Percentiles rank a stretch among this genome's conserved stretches.
phyloP scores from a whole-genome alignment of 73 alveolate genomes.

The Tetrahymena borealis region DNA sequence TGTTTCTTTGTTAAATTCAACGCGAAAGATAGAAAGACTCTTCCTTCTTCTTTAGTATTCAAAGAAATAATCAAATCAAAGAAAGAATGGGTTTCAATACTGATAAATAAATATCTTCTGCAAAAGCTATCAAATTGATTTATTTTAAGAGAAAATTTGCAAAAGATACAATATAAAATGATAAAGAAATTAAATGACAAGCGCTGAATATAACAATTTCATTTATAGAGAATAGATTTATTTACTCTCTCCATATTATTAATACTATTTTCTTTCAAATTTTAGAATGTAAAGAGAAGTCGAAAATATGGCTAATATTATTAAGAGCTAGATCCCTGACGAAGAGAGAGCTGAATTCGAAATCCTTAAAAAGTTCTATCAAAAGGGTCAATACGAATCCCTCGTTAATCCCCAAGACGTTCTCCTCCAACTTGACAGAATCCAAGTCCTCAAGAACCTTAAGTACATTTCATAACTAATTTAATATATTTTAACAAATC shows the following conservation, averaged over 20 bases:
- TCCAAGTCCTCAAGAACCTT: background rate
- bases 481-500: no score
- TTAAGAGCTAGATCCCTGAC: background rate
- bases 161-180: background rate
- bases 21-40: no score
- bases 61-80: background rate
- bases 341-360: slow-evolving; percentile 1
- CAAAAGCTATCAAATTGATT: background rate
- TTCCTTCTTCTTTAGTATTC: no score
- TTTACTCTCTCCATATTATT: background rate
- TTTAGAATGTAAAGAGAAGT: background rate
- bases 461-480: no score
- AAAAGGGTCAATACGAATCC: background rate
- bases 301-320: background rate
- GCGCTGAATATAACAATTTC: background rate
- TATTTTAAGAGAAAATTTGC: background rate
- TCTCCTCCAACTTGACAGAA: background rate
- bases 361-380: background rate
- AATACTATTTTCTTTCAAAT: background rate
- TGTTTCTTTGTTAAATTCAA: no score
- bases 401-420: background rate
- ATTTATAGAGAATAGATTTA: background rate
- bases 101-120: background rate
- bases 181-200: background rate
- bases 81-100: background rate